These are phyloP conservation scores for Sugiyamaella boreocaroliniensis DNA, from an alignment of 805 yeast genomes.

Conservation along the genomic window DNA sequence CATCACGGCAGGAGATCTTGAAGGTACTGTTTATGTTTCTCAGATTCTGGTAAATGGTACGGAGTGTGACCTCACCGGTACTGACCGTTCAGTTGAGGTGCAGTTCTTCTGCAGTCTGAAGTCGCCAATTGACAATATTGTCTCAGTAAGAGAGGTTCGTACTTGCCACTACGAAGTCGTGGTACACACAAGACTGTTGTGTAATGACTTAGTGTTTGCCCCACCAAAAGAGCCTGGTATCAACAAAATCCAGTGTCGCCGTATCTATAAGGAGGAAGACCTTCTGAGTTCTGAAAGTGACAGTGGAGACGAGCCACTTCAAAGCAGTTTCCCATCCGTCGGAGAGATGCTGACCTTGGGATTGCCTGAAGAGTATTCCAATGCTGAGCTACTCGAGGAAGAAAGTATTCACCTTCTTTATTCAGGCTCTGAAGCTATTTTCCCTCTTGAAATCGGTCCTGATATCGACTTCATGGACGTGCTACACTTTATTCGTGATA, in stretches of 20 bases:
- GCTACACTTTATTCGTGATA: neutral
- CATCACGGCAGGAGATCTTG: slow-evolving; percentile 10
- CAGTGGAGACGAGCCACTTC: neutral
- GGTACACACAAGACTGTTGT: slow-evolving; percentile 46
- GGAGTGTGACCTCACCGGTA: slow-evolving; percentile 51
- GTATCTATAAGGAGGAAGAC: slow-evolving; percentile 10
- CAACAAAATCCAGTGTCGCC: slow-evolving; percentile 24
- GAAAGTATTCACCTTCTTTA: neutral
- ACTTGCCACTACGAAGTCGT: slow-evolving; percentile 54
- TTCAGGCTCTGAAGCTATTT: neutral
- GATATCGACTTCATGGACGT: neutral
- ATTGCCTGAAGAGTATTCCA: neutral
- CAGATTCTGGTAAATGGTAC: slow-evolving; percentile 45
- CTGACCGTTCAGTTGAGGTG: slow-evolving; percentile 48
- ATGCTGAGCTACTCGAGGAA: neutral
- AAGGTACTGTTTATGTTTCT: slow-evolving; percentile 25
- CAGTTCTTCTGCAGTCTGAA: slow-evolving; percentile 49
- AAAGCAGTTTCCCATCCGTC: neutral
- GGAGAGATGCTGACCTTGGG: neutral
- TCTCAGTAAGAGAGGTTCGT: slow-evolving; percentile 44
- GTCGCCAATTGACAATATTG: slow-evolving; percentile 24
- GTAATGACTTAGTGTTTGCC: slow-evolving; percentile 34
- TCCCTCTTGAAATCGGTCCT: neutral
- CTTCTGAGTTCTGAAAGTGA: neutral
- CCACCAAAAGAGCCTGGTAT: slow-evolving; percentile 28